Conservation (phyloP, 1,284 basidiomycete species). For the Somion occarium region DNA sequence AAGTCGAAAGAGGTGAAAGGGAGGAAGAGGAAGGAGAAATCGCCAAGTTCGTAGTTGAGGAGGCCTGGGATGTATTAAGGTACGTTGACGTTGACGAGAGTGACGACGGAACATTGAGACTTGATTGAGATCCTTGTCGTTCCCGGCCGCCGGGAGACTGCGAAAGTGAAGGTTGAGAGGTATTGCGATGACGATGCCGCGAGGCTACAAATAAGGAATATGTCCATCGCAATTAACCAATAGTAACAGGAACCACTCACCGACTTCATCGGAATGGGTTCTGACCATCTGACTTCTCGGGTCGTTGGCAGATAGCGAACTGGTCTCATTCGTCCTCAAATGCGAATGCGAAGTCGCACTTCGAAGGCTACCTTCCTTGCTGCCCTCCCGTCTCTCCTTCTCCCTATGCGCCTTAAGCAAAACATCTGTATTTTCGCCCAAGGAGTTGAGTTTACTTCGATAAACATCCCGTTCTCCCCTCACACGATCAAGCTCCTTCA, state of each 20-base stretch:
- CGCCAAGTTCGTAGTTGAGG: constrained; percentile 7
- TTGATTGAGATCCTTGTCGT: constrained; percentile 17
- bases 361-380: constrained; percentile 21
- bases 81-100: constrained; percentile 10
- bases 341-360: constrained; percentile 25
- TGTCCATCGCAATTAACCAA: constrained; percentile 2
- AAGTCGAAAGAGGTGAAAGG: background rate
- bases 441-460: constrained; percentile 43
- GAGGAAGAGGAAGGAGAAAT: background rate
- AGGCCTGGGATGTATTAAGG: constrained; percentile 16
- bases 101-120: constrained; percentile 15
- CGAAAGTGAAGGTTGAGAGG: constrained; percentile 12
- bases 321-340: constrained; percentile 20
- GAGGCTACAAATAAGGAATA: constrained; percentile 11
- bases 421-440: constrained; percentile 35
- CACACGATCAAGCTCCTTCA: constrained; percentile 79
- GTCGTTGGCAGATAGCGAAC: constrained; percentile 15
- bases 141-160: constrained; percentile 11
- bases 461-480: constrained; percentile 74
- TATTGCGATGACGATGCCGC: constrained; percentile 7
- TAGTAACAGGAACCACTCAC: constrained; percentile 34
- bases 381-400: constrained; percentile 28
- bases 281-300: constrained; percentile 30
- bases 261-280: constrained; percentile 48
- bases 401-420: constrained; percentile 28